A percentile compares a stretch with the other conserved stretches of the same genome.
phyloP scores from a whole-genome alignment of 2,329 filamentous ascomycete species.

The Cytospora mali region DNA sequence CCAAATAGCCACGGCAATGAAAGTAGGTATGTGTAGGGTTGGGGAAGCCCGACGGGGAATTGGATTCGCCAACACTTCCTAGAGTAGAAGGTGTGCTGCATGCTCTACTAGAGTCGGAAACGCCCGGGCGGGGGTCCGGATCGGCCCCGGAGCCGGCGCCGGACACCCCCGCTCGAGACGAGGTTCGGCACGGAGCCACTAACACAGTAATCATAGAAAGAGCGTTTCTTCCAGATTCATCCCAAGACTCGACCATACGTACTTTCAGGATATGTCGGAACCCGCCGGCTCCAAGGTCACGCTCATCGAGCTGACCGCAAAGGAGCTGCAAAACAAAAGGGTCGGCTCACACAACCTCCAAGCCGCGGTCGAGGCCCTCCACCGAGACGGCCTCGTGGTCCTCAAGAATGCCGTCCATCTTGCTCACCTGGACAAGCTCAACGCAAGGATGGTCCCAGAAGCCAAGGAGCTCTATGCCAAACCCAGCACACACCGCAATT shows the following conservation, averaged over 20 bases:
- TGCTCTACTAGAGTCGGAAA: neutral
- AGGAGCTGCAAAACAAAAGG: constrained; percentile 8
- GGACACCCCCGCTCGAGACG: constrained; percentile 1
- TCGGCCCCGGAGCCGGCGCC: constrained; percentile 2
- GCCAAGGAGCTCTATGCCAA: constrained; percentile 34
- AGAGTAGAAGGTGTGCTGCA: neutral
- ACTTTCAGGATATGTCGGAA: neutral
- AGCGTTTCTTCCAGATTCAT: neutral
- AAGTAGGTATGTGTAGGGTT: neutral
- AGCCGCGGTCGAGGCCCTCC: constrained; percentile 39
- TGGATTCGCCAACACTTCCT: neutral
- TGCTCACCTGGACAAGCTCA: constrained; percentile 39
- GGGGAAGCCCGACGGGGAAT: neutral
- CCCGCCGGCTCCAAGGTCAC: neutral
- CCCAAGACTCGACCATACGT: neutral
- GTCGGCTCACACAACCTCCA: constrained; percentile 34
- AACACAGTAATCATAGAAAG: neutral
- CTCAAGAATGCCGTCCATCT: constrained; percentile 41
- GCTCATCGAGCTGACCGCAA: constrained; percentile 13
- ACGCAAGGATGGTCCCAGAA: constrained; percentile 41
- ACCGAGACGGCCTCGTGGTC: constrained; percentile 42
- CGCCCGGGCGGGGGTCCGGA: neutral
- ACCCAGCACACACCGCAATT: constrained; percentile 28
- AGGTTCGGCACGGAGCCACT: neutral
- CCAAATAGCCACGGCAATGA: neutral